A percentile compares a stretch with the other conserved stretches of the same genome.
These are phyloP conservation scores for Pythium grandisporangium DNA, from an alignment of 352 stramenopile species.

Conservation along the genomic window DNA sequence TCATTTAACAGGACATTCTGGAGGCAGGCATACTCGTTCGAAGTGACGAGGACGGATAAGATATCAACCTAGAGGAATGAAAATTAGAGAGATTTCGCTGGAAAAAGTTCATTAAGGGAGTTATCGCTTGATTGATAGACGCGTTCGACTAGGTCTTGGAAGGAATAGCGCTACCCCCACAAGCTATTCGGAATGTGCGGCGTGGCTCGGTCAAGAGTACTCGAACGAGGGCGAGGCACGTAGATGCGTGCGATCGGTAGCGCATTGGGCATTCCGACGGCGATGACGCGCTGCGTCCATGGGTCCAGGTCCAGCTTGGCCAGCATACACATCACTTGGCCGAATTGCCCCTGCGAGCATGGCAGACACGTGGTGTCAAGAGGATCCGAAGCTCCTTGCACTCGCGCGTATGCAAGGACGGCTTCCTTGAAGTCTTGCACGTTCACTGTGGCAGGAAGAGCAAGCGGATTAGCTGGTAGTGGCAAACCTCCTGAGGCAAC, in stretches of 20 bases:
- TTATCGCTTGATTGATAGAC: too few species aligned
- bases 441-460: not conserved
- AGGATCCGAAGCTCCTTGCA: not conserved
- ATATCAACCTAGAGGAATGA: too few species aligned
- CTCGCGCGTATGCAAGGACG: not conserved
- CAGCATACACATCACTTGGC: not conserved
- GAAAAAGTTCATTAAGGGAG: too few species aligned
- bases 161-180: too few species aligned
- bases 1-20: too few species aligned
- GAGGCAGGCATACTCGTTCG: too few species aligned
- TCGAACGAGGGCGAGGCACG: slow-evolving; percentile 1
- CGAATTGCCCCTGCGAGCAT: not conserved
- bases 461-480: not conserved
- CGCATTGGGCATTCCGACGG: slow-evolving; percentile 1
- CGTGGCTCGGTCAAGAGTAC: not conserved
- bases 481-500: not conserved
- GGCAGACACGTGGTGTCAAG: not conserved
- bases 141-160: too few species aligned
- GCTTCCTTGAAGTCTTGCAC: not conserved
- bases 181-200: slow-evolving; percentile 3
- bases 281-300: not conserved
- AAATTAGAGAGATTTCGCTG: too few species aligned
- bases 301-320: not conserved
- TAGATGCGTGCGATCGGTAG: slow-evolving; percentile 4
- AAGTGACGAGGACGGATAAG: too few species aligned